Evolutionary conservation across 1,284 basidiomycete genomes (phyloP), one percentile per base, ranked within the genome.

Genomic region (Mycena sp.): DNA sequence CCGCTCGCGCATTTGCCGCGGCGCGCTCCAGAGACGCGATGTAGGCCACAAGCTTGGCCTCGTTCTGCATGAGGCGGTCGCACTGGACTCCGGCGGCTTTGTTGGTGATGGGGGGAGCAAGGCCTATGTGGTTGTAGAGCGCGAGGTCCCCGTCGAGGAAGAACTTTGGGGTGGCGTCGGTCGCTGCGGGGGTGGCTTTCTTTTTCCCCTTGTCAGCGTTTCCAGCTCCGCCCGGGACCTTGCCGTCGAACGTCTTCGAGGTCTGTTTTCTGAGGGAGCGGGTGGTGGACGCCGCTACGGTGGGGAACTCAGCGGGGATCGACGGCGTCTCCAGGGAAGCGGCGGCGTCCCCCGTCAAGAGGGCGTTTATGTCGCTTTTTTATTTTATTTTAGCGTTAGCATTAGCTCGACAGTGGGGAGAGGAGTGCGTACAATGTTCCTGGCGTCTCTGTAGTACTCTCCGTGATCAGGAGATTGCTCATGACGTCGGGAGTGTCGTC

Each of bases 181-280:
- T 5, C 50, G 50, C 3, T 20, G 22, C 46, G 20, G 9, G n/a
- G n/a, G 59, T 61, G 9, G 44, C 18, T n/a, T 62, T 48, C 39
- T 10, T 14, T 20, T 22, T 34, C 60, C 2, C 22, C 8, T 25
- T 48, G 25, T 4, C n/a, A 4, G 6, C 60, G 8, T 39, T 62
- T 22, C 18, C 13, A 4, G 39, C 6, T n/a, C n/a, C n/a, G n/a
- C n/a, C n/a, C n/a, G n/a, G n/a, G n/a, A n/a, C n/a, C n/a, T n/a
- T n/a, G n/a, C n/a, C n/a, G 60, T 39, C 38, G 20, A 62, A 62
- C 11, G 39, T 62, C 39, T 46, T 62, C n/a, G 25, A 39, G n/a
- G 41, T 46, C 41, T 62, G 60, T 8, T 44, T 62, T n/a, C 41
- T 39, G 39, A 62, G 44, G 9, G n/a, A 9, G 11, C 60, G 10